Base-by-base conservation (phyloP, 176 grass and related monocot species). In the Hsuehochloa calcarea region DNA sequence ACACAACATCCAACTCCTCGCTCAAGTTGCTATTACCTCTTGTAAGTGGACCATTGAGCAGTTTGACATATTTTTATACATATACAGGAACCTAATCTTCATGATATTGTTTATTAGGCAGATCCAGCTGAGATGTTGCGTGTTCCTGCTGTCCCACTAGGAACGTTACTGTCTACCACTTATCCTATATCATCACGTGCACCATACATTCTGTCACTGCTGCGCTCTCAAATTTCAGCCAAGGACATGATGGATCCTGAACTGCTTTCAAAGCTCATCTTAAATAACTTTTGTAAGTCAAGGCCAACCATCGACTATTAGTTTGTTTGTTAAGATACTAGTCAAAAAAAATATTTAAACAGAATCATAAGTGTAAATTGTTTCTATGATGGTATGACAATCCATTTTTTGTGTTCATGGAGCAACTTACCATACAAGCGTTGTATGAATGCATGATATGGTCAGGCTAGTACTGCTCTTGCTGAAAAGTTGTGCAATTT, bases 231-330 rank as follows among this genome's bases (percentile, higher is more conserved):
- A 84, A 95, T 98, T 90, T 92, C 95, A 74, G 54, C 91, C 59
- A 89, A 98, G 78, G 89, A 95, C 69, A 98, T 98, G 95, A 98
- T 98, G 95, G 93, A 95, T 54, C 91, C 93, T 74, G 95, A 98
- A 61, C 82, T 92, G 26, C 94, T 95, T 82, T 93, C 95, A 41
- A 93, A 98, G 80, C 93, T 98, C 41, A 80, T 98, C 58, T 87
- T 93, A 19, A 98, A 90, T 87, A 97, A 87, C 81, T 97, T 97
- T 45, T 97, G 95, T 97, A 86, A 97, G 95, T 92, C 19, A 22
- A 82, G 40, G 44, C 47, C 8, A 82, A 9, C 51, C 9, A 1
- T 61, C 6, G 64, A 23, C 67, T 79, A 14, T 70, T 43, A 62
- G 19, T 22, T n/a, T 10, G 20, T 56, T 3, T 56, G 20, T 56